Evolutionary conservation across 2,329 filamentous ascomycete species (phyloP).

Genomic region (Polytolypa hystricis): DNA sequence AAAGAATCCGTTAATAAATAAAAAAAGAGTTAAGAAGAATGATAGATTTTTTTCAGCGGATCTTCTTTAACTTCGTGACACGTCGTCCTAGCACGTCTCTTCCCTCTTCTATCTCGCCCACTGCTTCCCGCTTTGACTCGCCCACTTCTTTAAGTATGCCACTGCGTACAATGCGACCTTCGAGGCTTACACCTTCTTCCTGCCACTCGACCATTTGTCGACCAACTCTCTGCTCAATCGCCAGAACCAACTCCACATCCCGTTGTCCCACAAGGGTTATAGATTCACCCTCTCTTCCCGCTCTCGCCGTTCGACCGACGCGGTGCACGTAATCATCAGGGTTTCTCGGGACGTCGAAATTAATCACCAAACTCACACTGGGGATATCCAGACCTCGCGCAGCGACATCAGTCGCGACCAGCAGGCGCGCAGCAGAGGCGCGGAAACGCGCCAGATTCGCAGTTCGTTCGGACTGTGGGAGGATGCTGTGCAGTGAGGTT

Average conservation of each 20-base stretch:
- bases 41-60: constrained; percentile 16
- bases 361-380: constrained; percentile 78
- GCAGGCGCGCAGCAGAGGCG: constrained; percentile 72
- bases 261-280: constrained; percentile 86
- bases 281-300: constrained; percentile 69
- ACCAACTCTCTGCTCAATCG: constrained; percentile 73
- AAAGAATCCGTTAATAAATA: constrained; percentile 4
- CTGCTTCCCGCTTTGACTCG: constrained; percentile 89
- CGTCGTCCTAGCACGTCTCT: constrained; percentile 83
- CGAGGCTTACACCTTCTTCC: constrained; percentile 89
- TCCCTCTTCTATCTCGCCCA: constrained; percentile 84
- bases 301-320: constrained; percentile 88
- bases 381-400: constrained; percentile 92
- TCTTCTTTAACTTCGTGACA: constrained; percentile 38
- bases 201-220: constrained; percentile 71
- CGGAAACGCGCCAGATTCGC: constrained; percentile 87
- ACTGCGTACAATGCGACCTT: constrained; percentile 75
- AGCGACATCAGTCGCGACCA: constrained; percentile 92
- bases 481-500: constrained; percentile 77
- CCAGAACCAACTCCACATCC: constrained; percentile 81
- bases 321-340: constrained; percentile 96
- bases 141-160: constrained; percentile 71
- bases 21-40: not conserved
- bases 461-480: constrained; percentile 73
- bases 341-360: constrained; percentile 93